Base-by-base conservation (phyloP, 2,329 filamentous ascomycete genomes). In the Colletotrichum sidae region DNA sequence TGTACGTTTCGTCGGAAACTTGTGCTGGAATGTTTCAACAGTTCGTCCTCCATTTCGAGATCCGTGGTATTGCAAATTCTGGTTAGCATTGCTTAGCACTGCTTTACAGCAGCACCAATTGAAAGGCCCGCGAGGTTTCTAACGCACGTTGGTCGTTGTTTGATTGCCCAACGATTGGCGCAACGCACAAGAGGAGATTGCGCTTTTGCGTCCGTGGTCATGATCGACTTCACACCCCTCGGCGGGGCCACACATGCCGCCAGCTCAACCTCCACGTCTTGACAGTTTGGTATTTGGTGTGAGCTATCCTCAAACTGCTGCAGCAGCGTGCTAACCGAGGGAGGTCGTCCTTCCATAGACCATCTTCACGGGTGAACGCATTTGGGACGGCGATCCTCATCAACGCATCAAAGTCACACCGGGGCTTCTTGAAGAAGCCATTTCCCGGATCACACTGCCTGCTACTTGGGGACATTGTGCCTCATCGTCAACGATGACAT, bases 321-420 rank as follows among this genome's bases (percentile, higher is more conserved):
- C 35, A 39, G n/a, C 15, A 13, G 35, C 54, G 49, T 46, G n/a
- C 13, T 33, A 46, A 35, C 33, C 25, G 4, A 25, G 25, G 25
- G 25, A 25, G 25, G 25, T 25, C 25, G 25, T 5, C 25, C 25
- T 25, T 25, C 25, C 25, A 25, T 25, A 4, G 25, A 5, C 25
- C 25, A 25, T 25, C 25, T 25, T 25, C 25, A 25, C 25, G 25
- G 25, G 25, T 25, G 25, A 25, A 25, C 44, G 42, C 44, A 35
- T 39, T 49, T 41, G 55, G 35, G 35, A 46, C 39, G 60, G 44
- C 49, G 49, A 64, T 64, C 45, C 34, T 57, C 55, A 49, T 41
- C 49, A 59, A 47, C 6, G 17, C 35, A n/a, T 41, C 37, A 35
- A 17, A 33, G 49, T n/a, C 15, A 52, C 15, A 33, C 33, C 46